Conservation (phyloP, 2,329 filamentous ascomycete species). For the Camillea tinctor region DNA sequence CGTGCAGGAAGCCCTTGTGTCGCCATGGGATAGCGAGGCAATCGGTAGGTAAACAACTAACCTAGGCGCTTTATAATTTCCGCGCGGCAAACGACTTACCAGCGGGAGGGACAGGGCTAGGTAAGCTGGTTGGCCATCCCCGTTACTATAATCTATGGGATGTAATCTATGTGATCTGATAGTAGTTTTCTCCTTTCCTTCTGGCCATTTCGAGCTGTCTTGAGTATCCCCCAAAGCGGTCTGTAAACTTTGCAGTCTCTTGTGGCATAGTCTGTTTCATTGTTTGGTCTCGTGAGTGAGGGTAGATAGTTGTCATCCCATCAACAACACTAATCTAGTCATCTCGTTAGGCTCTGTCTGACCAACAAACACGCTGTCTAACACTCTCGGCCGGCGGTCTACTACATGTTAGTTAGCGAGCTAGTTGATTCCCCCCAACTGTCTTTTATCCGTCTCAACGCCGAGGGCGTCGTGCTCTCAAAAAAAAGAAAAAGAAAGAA, state of each 20-base stretch:
- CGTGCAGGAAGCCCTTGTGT: neutral
- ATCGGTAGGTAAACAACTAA: no score
- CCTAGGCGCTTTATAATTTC: neutral
- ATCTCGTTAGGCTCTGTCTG: neutral
- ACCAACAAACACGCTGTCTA: neutral
- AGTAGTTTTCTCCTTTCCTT: neutral
- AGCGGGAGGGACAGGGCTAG: neutral
- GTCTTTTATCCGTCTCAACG: neutral
- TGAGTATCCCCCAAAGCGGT: neutral
- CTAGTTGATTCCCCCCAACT: no score
- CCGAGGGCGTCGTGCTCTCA: neutral
- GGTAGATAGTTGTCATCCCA: neutral
- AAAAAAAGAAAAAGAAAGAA: neutral
- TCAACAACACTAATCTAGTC: neutral
- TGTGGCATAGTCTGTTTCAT: no score
- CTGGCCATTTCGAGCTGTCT: neutral
- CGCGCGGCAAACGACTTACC: neutral
- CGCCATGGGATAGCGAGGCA: neutral
- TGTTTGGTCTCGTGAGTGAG: neutral
- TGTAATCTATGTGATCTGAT: neutral
- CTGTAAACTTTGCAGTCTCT: no score
- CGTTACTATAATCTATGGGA: neutral
- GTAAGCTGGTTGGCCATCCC: neutral
- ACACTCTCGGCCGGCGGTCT: neutral
- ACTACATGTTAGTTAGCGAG: neutral